Percentiles rank a stretch among this genome's conserved stretches.
Evolutionary conservation across 192 early-diverging fungal genomes (phyloP).

Genomic region (Umbelopsis sp.): DNA sequence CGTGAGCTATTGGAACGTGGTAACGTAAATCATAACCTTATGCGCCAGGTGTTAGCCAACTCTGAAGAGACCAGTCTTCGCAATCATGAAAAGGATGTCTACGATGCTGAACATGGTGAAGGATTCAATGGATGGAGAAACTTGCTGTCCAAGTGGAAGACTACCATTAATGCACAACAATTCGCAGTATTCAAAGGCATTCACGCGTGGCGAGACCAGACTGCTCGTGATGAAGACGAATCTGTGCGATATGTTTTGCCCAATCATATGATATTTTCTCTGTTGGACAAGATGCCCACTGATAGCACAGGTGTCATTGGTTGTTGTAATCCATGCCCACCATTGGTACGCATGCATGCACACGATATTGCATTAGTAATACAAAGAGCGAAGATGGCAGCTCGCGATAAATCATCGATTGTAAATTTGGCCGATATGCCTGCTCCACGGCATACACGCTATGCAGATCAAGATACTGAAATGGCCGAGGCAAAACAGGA

Average conservation of each 20-base stretch:
- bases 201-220: constrained; percentile 92
- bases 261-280: constrained; percentile 81
- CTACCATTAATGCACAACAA: constrained; percentile 55
- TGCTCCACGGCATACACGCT: constrained; percentile 10
- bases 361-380: constrained; percentile 72
- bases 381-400: constrained; percentile 27
- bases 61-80: constrained; percentile 72
- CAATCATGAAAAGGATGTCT: constrained; percentile 79
- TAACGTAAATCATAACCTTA: constrained; percentile 64
- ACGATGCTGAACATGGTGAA: constrained; percentile 78
- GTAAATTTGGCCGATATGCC: constrained; percentile 11
- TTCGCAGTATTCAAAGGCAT: constrained; percentile 84
- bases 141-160: constrained; percentile 65
- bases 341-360: constrained; percentile 83
- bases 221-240: constrained; percentile 94
- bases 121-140: constrained; percentile 82
- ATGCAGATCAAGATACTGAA: constrained; percentile 7
- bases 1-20: constrained; percentile 75
- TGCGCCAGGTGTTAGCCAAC: constrained; percentile 63
- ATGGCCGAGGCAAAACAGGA: background rate
- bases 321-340: constrained; percentile 80
- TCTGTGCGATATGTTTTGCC: constrained; percentile 86
- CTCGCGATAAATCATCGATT: background rate
- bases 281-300: constrained; percentile 75
- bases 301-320: constrained; percentile 68